Conservation (phyloP, 306 rosid species). For the Prinsepia uniflora region DNA sequence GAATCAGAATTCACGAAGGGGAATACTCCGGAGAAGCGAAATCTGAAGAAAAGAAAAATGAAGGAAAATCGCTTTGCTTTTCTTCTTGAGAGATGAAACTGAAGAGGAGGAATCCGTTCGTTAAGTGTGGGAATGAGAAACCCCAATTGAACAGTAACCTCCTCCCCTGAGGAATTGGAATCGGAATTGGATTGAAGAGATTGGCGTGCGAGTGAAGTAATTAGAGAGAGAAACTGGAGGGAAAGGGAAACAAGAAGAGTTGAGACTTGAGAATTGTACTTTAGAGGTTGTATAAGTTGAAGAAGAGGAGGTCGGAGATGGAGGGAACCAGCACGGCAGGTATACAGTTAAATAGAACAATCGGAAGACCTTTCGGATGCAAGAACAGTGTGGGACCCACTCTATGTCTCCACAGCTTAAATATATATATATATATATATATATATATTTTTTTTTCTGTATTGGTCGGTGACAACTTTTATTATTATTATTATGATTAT, state of each 20-base stretch:
- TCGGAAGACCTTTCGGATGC: neutral
- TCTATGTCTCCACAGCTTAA: too few species aligned
- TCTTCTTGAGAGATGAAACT: neutral
- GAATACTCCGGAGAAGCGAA: neutral
- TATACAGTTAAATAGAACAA: neutral
- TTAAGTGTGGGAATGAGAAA: neutral
- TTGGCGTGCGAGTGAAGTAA: conserved; percentile 15
- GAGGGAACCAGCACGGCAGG: neutral
- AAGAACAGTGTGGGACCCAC: neutral
- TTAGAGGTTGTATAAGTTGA: neutral
- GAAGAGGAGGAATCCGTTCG: neutral
- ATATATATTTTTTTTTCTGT: too few species aligned
- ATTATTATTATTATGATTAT: too few species aligned
- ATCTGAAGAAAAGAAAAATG: neutral
- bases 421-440: too few species aligned
- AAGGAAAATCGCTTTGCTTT: too few species aligned
- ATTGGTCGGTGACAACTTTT: too few species aligned
- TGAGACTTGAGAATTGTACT: neutral
- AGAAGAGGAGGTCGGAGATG: neutral
- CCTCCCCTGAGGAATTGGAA: neutral
- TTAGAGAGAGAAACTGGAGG: neutral
- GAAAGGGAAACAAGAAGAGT: neutral
- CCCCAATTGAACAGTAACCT: conserved; percentile 10
- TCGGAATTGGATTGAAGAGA: neutral
- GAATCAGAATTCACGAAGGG: neutral